A percentile compares a stretch with the other conserved stretches of the same genome.
Conservation (phyloP, 768 basidiomycete genomes). For the Suillus placidus region DNA sequence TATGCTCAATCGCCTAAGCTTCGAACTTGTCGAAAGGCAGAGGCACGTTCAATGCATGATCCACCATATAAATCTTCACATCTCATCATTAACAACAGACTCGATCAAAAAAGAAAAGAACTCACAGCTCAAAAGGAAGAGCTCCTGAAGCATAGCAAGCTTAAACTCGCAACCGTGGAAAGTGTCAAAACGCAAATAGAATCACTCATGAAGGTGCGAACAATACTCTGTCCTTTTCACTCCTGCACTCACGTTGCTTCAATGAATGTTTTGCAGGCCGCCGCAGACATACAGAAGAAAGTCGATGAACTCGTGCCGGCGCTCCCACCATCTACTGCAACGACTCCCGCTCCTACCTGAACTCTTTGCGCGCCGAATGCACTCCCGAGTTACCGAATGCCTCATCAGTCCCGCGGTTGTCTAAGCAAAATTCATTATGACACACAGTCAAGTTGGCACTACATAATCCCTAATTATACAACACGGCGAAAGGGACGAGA, state of each 20-base stretch:
- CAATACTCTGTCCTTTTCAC: constrained; percentile 9
- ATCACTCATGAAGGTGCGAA: constrained; percentile 65
- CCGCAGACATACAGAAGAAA: constrained; percentile 74
- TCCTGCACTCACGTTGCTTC: constrained; percentile 17
- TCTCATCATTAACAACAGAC: constrained; percentile 43
- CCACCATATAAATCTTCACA: constrained; percentile 6
- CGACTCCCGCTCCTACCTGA: constrained; percentile 31
- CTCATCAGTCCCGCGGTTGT: constrained; percentile 12
- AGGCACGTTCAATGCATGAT: constrained; percentile 49
- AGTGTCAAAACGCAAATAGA: constrained; percentile 80
- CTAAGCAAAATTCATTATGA: constrained; percentile 16
- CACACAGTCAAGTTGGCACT: constrained; percentile 17
- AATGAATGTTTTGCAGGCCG: constrained; percentile 48
- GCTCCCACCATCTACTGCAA: constrained; percentile 34
- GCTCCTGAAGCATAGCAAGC: constrained; percentile 76
- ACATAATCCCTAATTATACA: constrained; percentile 36
- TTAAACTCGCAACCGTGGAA: constrained; percentile 73
- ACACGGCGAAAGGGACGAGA: constrained; percentile 19
- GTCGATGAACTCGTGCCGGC: constrained; percentile 67
- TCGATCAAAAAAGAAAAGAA: constrained; percentile 71
- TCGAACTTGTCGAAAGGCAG: constrained; percentile 87
- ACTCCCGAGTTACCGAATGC: constrained; percentile 10
- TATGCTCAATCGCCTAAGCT: constrained; percentile 85
- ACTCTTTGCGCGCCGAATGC: neutral
- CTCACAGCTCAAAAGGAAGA: constrained; percentile 74